Base-by-base conservation (phyloP, 2,329 filamentous ascomycete species). In the Penicillium sp. region DNA sequence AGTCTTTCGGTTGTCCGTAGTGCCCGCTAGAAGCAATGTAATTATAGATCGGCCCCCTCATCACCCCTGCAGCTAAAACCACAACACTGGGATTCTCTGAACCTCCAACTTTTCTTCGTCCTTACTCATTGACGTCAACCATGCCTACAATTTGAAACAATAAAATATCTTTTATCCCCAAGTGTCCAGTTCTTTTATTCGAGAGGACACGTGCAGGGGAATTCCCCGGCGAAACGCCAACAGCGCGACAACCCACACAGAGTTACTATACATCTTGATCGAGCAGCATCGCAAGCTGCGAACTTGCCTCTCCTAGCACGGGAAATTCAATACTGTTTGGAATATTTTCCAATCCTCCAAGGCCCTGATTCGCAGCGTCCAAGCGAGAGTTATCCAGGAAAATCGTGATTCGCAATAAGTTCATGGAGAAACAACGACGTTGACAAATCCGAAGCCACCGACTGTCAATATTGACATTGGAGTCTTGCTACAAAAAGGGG, bases 1-100 rank as follows among this genome's bases (percentile, higher is more conserved):
- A 26, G 36, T 17, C 31, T 33, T 33, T 33, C 37, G 28, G 37
- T 53, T 50, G 56, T 30, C 28, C 28, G 28, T 42, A 33, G 49
- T 51, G 40, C 48, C 56, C 50, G 58, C 49, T 49, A 33, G 50
- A 49, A 50, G 53, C 48, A 61, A 60, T 47, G 63, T 69, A 69
- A 69, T 68, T 68, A 69, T 68, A 67, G 66, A 66, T 66, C 59
- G 49, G 41, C 47, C 48, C 50, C 57, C 55, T 55, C 54, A 46
- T 55, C 62, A 59, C 58, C 63, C 63, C 67, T 70, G 66, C 63
- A 69, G 64, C 62, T 64, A 68, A 67, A 69, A 68, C 69, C 67
- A 69, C 62, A 64, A 50, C 61, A 61, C 63, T 61, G 67, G 67
- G 60, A 61, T 66, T 57, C 55, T 60, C 53, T 55, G 53, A 61